A percentile compares a stretch with the other conserved stretches of the same genome.
Evolutionary conservation across 345 rosid species (phyloP).

Genomic region (Arabidopsis suecica): DNA sequence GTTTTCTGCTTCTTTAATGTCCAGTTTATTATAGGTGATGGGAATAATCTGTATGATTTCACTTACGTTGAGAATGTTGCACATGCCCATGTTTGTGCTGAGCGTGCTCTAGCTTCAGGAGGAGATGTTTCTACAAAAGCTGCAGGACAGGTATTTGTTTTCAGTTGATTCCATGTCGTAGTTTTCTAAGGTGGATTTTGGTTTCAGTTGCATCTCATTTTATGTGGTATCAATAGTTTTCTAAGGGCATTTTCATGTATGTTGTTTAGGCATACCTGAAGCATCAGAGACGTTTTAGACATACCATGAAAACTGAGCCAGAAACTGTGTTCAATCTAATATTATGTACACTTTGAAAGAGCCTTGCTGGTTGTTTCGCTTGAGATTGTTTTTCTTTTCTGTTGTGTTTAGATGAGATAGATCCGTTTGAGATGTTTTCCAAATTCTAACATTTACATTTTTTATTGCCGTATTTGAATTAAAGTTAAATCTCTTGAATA

Average conservation of each 20-base stretch:
- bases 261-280: too few species aligned
- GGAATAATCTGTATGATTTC: slow-evolving; percentile 78
- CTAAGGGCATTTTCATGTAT: too few species aligned
- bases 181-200: background rate
- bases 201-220: background rate
- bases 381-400: background rate
- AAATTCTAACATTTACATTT: background rate
- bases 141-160: slow-evolving; percentile 76
- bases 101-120: slow-evolving; percentile 86
- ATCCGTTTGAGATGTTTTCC: slow-evolving; percentile 2
- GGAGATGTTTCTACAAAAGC: slow-evolving; percentile 74
- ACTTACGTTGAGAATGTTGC: slow-evolving; percentile 96
- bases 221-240: background rate
- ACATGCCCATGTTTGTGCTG: slow-evolving; percentile 94
- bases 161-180: slow-evolving; percentile 19
- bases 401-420: slow-evolving; percentile 11
- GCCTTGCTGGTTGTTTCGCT: slow-evolving; percentile 15
- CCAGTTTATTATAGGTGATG: slow-evolving; percentile 94
- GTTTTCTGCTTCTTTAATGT: slow-evolving; percentile 28
- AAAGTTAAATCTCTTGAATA: background rate
- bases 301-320: background rate
- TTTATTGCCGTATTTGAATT: background rate
- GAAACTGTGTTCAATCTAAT: background rate
- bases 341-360: slow-evolving; percentile 14
- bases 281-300: background rate